Conservation (phyloP, 2,329 filamentous ascomycete species). For the Botryotinia globosa region DNA sequence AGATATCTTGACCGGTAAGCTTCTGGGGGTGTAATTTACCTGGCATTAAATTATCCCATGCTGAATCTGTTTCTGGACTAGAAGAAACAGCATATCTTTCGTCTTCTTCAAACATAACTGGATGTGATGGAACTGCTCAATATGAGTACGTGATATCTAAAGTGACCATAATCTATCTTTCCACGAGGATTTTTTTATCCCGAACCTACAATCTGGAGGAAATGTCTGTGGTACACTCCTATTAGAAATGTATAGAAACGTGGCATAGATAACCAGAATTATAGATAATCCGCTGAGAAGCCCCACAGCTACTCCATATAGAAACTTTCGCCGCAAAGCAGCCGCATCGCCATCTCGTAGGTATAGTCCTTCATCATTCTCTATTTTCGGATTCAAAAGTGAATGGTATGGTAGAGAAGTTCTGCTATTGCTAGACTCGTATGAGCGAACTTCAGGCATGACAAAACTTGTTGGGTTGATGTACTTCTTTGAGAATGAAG, state of each 20-base stretch:
- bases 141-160: background rate
- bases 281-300: background rate
- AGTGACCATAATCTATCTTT: background rate
- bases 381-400: conserved; percentile 1
- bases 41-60: conserved; percentile 12
- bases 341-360: background rate
- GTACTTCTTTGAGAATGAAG: background rate
- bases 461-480: background rate
- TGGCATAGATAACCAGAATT: background rate
- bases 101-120: background rate
- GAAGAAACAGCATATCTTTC: background rate
- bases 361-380: background rate
- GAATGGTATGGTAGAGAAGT: background rate
- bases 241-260: background rate
- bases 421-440: background rate
- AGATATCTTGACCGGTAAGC: background rate
- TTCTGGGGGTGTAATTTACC: background rate
- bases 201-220: background rate
- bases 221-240: background rate
- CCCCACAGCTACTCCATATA: background rate
- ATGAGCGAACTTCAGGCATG: background rate
- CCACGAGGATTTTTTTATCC: background rate
- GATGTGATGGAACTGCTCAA: background rate
- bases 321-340: background rate
- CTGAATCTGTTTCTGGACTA: conserved; percentile 4